Evolutionary conservation across 108 stramenopile genomes (phyloP).

Genomic region (Aurantiochytrium sp.): DNA sequence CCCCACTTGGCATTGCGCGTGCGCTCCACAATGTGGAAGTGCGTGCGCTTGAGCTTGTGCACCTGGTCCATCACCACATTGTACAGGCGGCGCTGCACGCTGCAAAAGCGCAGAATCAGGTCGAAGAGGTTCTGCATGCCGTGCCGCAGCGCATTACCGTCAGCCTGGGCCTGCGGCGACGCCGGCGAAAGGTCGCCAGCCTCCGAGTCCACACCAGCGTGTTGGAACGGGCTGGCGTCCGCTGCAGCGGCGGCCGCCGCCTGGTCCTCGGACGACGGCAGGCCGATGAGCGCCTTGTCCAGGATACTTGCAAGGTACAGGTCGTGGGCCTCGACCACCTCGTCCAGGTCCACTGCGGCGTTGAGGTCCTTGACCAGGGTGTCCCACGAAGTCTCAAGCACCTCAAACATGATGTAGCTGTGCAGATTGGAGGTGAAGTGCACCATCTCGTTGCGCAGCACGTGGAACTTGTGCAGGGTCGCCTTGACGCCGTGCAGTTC

Average conservation of each 20-base stretch:
- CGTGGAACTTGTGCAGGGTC: slow-evolving; percentile 73
- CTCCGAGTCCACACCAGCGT: slow-evolving; percentile 44
- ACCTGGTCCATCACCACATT: slow-evolving; percentile 59
- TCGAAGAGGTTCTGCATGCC: slow-evolving; percentile 61
- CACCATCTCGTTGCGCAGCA: slow-evolving; percentile 85
- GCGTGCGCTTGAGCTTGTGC: slow-evolving; percentile 39
- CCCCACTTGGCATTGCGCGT: neutral
- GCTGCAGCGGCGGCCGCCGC: slow-evolving; percentile 33
- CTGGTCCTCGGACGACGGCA: slow-evolving; percentile 40
- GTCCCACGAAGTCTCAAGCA: slow-evolving; percentile 89
- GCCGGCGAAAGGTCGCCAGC: neutral
- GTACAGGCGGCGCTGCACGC: slow-evolving; percentile 72
- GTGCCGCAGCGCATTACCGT: slow-evolving; percentile 36
- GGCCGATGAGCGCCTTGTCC: slow-evolving; percentile 65
- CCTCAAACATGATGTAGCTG: slow-evolving; percentile 96
- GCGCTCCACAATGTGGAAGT: slow-evolving; percentile 11
- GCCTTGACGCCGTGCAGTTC: slow-evolving; percentile 55
- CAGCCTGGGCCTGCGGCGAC: slow-evolving; percentile 36
- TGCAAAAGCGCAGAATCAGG: slow-evolving; percentile 68
- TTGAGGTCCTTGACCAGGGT: slow-evolving; percentile 62
- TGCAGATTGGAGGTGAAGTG: slow-evolving; percentile 90
- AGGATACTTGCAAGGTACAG: slow-evolving; percentile 75
- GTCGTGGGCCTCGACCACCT: slow-evolving; percentile 82
- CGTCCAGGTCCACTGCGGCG: slow-evolving; percentile 74
- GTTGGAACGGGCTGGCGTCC: slow-evolving; percentile 8